These are phyloP conservation scores for Dichotomopilus funicola DNA, from an alignment of 2,329 filamentous ascomycete genomes.

Conservation along the genomic window DNA sequence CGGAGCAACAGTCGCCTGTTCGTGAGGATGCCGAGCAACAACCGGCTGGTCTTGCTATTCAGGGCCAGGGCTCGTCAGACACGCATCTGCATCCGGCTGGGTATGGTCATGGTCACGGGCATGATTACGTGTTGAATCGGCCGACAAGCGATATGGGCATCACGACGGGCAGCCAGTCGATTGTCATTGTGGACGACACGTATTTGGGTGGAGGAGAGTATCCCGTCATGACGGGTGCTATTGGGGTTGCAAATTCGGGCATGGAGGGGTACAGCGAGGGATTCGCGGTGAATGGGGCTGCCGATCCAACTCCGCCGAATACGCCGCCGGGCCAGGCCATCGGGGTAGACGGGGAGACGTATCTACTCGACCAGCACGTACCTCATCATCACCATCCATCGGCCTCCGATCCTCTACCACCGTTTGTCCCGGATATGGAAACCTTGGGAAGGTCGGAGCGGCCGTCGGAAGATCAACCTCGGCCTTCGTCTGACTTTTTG, in stretches of 20 bases:
- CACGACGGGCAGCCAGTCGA: slow-evolving; percentile 75
- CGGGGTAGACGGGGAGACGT: slow-evolving; percentile 47
- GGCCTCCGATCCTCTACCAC: slow-evolving; percentile 38
- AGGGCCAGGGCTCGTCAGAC: slow-evolving; percentile 34
- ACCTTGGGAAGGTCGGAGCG: slow-evolving; percentile 30
- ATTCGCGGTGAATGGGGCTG: slow-evolving; percentile 41
- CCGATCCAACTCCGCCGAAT: slow-evolving; percentile 53
- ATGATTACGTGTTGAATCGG: slow-evolving; percentile 30
- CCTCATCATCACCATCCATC: slow-evolving; percentile 28
- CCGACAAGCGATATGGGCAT: slow-evolving; percentile 52
- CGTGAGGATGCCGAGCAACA: slow-evolving; percentile 14
- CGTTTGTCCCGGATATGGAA: slow-evolving; percentile 42
- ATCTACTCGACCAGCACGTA: slow-evolving; percentile 44
- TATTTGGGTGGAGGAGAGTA: slow-evolving; percentile 39
- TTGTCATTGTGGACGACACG: slow-evolving; percentile 76
- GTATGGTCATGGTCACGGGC: too few relatives aligned
- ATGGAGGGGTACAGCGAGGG: slow-evolving; percentile 49
- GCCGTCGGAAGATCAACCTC: slow-evolving; percentile 30
- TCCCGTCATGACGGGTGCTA: slow-evolving; percentile 46
- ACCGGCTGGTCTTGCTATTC: too few relatives aligned
- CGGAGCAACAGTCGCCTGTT: slow-evolving; percentile 23
- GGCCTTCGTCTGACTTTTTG: slow-evolving; percentile 29
- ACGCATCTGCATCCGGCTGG: slow-evolving; percentile 29
- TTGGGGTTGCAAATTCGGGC: slow-evolving; percentile 39
- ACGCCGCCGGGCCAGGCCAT: slow-evolving; percentile 47